Evolutionary conservation across 2,329 filamentous ascomycete species (phyloP), one percentile per base, ranked within the genome.

Genomic region (Apiospora kogelbergensis): DNA sequence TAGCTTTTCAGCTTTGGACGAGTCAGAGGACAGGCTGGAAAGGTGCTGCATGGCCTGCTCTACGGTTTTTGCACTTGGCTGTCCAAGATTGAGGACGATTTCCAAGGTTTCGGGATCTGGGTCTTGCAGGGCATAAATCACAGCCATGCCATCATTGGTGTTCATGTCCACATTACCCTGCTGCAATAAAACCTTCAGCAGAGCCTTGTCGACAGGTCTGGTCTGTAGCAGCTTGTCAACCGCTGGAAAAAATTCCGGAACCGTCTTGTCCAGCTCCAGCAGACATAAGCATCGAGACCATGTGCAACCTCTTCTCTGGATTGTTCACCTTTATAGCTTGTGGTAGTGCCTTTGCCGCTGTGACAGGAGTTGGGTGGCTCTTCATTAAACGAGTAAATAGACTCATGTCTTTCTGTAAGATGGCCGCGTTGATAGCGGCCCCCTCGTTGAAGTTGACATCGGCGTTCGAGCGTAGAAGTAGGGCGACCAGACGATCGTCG

Each of bases 391-490:
- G 79, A 20, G 81, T 78, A 1, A 89, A 74, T 0, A 89, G 76
- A 0, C 75, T 75, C 1, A 84, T 68, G 65, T 89, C 86, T 40
- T 80, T 82, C 68, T 85, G 84, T 1, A 76, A 71, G 22, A 89
- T 84, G 0, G 87, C 83, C 0, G 83, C 79, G 0, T 82, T 76
- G 17, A 89, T 79, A 2, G 81, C 83, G n/a, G 82, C 79, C 0
- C 86, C 85, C 33, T 84, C 82, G 53, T 85, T 84, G 67, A 84
- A 86, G 71, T 88, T 88, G 45, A 87, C 81, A 64, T 89, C 86
- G 4, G 85, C 85, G 17, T 85, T 83, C 70, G 87, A 80, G 2
- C 81, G 80, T 6, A 90, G 78, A 3, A 89, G 77, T 5, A 89
- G 79, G 7, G 81, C 80, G 67, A 90, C 85, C 13, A 90, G 77